Evolutionary conservation across 1,139 yeast species (phyloP), one percentile per base, ranked within the genome.

Genomic region (Candida glucosophila): DNA sequence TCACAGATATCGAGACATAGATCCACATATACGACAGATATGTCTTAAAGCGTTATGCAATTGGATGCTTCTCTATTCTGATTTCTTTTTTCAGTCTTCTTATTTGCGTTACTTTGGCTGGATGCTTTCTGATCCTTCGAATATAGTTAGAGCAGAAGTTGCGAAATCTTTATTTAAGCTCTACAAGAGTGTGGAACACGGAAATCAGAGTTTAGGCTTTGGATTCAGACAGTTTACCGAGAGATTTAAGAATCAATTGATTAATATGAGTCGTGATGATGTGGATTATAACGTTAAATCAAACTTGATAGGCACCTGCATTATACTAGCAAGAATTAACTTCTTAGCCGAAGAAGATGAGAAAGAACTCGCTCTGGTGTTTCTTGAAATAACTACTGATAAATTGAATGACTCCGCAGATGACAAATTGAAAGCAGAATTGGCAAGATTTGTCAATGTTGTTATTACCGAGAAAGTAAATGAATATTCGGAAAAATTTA

Each of bases 1-100:
- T 6, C 85, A 78, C 41, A 61, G 97, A 36, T 81, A 81, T 45
- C 73, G 88, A 34, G 97, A 88, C 48, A 66, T 79, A 8, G 95
- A 85, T 43, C 73, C 78, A 5, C 50, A 53, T 6, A 78, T 86
- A 17, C 65, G 97, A 37, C 65, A 67, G 12, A 85, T 77, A 30
- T 80, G 94, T 33, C 58, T 83, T 36, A 44, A 49, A 11, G 64
- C 68, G 22, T 56, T 86, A 25, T 73, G 85, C 12, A 59, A 54
- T 15, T 79, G 93, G 80, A 79, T 83, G 59, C 58, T 66, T n/a
- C 46, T 56, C 5, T 70, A 68, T 34, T 94, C 95, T 0, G 85
- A 77, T 30, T 56, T 65, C 29, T 86, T 81, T 41, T 65, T 80
- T 39, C 81, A 76, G 33, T 76, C 79, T 3, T 57, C 74, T 1